These are phyloP conservation scores for Aegilops umbellulata DNA, from an alignment of 176 grass and related monocot genomes.

Conservation along the genomic window DNA sequence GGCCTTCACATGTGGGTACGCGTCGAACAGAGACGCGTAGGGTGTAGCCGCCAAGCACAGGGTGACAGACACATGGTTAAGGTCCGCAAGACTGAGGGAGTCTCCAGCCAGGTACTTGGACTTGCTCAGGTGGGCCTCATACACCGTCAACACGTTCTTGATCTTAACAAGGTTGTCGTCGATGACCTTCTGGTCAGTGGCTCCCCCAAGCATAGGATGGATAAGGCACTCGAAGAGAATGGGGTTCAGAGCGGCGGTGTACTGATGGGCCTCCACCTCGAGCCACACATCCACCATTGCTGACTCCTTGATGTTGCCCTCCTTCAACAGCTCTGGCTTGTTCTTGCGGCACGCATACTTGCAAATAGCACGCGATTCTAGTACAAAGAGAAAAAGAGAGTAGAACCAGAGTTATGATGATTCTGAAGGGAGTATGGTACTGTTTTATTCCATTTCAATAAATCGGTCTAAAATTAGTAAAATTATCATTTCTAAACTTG, in stretches of 20 bases:
- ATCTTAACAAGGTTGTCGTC: constrained; percentile 46
- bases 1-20: constrained; percentile 56
- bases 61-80: constrained; percentile 49
- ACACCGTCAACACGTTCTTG: constrained; percentile 53
- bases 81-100: constrained; percentile 58
- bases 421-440: background rate
- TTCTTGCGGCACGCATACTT: constrained; percentile 60
- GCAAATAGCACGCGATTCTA: constrained; percentile 59
- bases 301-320: constrained; percentile 32
- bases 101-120: constrained; percentile 67
- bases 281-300: constrained; percentile 68
- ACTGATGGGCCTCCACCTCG: constrained; percentile 68
- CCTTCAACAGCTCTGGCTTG: constrained; percentile 58
- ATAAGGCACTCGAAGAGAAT: constrained; percentile 37
- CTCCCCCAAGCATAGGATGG: constrained; percentile 48
- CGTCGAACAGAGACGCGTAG: constrained; percentile 33
- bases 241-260: constrained; percentile 25
- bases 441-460: background rate
- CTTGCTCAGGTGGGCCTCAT: constrained; percentile 48
- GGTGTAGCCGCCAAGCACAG: constrained; percentile 45
- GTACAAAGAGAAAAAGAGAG: background rate
- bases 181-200: constrained; percentile 40
- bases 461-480: background rate
- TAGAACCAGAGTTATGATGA: background rate
- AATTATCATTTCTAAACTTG: background rate